Base-by-base conservation (phyloP, 2,329 filamentous ascomycete genomes). In the Myriosclerotinia duriaeana region DNA sequence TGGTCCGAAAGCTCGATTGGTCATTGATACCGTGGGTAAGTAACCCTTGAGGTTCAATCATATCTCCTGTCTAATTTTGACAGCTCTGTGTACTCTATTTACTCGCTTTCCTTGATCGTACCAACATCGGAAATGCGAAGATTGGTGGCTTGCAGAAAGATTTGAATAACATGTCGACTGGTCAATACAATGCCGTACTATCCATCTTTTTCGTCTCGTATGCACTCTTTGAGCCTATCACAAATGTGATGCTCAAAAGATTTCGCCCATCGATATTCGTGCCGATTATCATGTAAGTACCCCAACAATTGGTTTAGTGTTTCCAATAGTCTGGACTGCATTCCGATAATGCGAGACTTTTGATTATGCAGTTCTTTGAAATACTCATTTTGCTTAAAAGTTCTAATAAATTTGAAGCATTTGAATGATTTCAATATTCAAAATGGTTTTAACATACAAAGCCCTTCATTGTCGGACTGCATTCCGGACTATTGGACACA, bases 171-270 rank as follows among this genome's bases (percentile, higher is more conserved):
- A 85, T 94, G 81, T 83, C 82, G 0, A 82, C 84, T 2, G 78
- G 81, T 7, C 81, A 90, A 74, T 96, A 93, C 79, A 93, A 93
- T 76, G 82, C 85, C 30, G 85, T 88, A 0, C 81, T 96, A 9
- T 91, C 90, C 44, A 89, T 96, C 72, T 96, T 96, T 80, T 96
- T 96, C 79, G 83, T 96, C 60, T 92, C 90, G 0, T 97, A 97
- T 76, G 84, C 90, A 2, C 78, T 93, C 44, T 93, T 92, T 69
- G 88, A 91, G 79, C 90, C 93, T 59, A 86, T 89, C 0, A 89
- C 87, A 71, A 91, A 91, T 75, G 85, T 93, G 66, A 77, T 92
- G 48, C 79, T 93, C 56, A 93, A 93, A 80, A 84, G 83, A 22
- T 80, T 91, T 69, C 84, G 87, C 1, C 93, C 93, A 0, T 91